phyloP scores from a whole-genome alignment of 2,329 filamentous ascomycete species.

The Elsinoe perseae region DNA sequence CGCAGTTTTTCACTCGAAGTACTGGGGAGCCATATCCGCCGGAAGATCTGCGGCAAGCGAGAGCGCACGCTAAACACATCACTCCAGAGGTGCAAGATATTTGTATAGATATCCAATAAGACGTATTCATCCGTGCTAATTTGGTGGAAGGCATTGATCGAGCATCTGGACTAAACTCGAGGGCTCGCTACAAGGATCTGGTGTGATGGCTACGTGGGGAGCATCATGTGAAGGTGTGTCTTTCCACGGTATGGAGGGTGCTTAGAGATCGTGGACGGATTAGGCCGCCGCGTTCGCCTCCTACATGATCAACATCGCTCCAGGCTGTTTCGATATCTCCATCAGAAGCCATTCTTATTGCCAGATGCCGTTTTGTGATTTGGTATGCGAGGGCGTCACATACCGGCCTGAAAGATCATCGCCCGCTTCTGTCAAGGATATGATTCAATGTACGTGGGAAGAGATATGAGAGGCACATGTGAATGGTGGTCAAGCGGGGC shows the following conservation, averaged over 20 bases:
- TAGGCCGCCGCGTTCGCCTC: not conserved
- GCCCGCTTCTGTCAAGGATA: too few species aligned
- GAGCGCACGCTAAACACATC: not conserved
- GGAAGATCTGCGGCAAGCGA: not conserved
- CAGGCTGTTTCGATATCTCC: too few species aligned
- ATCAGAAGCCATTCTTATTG: too few species aligned
- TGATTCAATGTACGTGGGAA: too few species aligned
- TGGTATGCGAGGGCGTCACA: too few species aligned
- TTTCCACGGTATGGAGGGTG: not conserved
- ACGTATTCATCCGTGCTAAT: not conserved
- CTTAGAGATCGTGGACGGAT: not conserved
- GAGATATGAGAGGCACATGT: too few species aligned
- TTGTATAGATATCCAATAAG: not conserved
- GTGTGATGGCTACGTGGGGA: constrained; percentile 1
- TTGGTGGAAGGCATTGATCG: not conserved
- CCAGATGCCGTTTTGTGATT: too few species aligned
- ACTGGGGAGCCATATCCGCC: constrained; percentile 1
- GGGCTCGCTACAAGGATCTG: not conserved
- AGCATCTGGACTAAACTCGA: not conserved
- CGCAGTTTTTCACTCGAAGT: not conserved
- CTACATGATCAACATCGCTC: too few species aligned
- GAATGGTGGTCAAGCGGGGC: too few species aligned
- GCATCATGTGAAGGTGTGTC: not conserved
- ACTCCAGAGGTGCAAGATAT: not conserved
- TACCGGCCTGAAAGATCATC: too few species aligned